These are phyloP conservation scores for Populus simonii DNA, from an alignment of 345 rosid genomes.

Conservation along the genomic window DNA sequence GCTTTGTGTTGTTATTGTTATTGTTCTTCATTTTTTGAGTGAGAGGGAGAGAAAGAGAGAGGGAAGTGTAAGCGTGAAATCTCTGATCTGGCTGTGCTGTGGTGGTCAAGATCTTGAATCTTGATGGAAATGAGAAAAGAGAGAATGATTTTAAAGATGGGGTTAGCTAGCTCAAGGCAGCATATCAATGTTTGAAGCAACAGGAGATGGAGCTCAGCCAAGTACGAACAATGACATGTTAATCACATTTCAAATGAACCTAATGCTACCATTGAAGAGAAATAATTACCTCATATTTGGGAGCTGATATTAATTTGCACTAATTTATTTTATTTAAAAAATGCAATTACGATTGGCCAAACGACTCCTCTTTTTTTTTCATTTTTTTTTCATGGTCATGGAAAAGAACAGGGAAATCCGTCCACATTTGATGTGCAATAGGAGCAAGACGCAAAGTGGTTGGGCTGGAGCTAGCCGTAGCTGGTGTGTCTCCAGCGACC, in stretches of 20 bases:
- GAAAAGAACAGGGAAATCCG: not conserved
- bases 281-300: not conserved
- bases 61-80: not conserved
- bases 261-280: constrained; percentile 1
- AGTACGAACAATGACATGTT: constrained; percentile 34
- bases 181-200: constrained; percentile 18
- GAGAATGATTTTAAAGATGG: constrained; percentile 36
- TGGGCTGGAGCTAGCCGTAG: constrained; percentile 40
- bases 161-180: constrained; percentile 12
- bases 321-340: not conserved
- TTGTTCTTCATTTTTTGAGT: constrained; percentile 52
- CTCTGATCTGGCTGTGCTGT: not conserved
- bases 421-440: constrained; percentile 9
- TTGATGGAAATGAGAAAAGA: constrained; percentile 29
- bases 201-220: constrained; percentile 6
- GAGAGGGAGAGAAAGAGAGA: not conserved
- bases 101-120: constrained; percentile 27
- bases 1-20: constrained; percentile 68
- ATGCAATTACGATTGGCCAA: constrained; percentile 19
- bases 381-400: not conserved
- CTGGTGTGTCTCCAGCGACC: constrained; percentile 45
- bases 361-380: not conserved
- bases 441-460: constrained; percentile 22
- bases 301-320: too few species aligned
- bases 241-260: constrained; percentile 23